phyloP scores from a whole-genome alignment of 257 asterid species.

The Plantago ovata region DNA sequence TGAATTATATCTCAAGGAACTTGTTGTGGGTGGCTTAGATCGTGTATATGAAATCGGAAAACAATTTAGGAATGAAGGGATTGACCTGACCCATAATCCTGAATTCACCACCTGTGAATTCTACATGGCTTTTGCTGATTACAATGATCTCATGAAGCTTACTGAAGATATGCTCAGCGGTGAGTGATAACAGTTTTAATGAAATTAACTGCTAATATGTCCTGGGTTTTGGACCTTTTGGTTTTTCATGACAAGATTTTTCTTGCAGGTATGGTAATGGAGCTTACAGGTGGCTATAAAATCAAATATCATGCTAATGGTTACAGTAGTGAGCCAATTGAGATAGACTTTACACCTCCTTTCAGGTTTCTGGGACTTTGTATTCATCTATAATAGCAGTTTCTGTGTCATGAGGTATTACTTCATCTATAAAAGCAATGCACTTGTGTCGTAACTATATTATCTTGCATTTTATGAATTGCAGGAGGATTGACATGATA shows the following conservation, averaged over 20 bases:
- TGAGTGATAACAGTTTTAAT: conserved; percentile 24
- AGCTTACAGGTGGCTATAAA: conserved; percentile 80
- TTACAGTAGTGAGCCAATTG: conserved; percentile 62
- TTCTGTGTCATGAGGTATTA: no score
- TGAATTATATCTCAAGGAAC: conserved; percentile 75
- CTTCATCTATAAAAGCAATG: background rate
- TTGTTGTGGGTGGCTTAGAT: conserved; percentile 89
- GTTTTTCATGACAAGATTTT: conserved; percentile 1
- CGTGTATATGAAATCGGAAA: conserved; percentile 94
- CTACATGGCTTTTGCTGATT: conserved; percentile 89
- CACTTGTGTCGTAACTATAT: background rate
- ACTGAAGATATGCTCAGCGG: conserved; percentile 79
- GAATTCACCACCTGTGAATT: conserved; percentile 94
- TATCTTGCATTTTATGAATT: conserved; percentile 5
- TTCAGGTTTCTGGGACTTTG: conserved; percentile 51
- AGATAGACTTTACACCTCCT: conserved; percentile 97
- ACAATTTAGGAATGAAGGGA: conserved; percentile 89
- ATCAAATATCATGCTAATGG: conserved; percentile 90
- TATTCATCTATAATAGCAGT: no score
- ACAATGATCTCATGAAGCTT: conserved; percentile 77
- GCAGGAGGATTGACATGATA: conserved; percentile 90
- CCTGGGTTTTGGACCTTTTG: background rate
- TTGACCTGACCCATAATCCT: conserved; percentile 91
- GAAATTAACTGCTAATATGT: conserved; percentile 6
- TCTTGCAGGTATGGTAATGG: conserved; percentile 76